A percentile compares a stretch with the other conserved stretches of the same genome.
These are phyloP conservation scores for Sporothrix pseudoabietina DNA, from an alignment of 2,329 filamentous ascomycete species.

Conservation along the genomic window DNA sequence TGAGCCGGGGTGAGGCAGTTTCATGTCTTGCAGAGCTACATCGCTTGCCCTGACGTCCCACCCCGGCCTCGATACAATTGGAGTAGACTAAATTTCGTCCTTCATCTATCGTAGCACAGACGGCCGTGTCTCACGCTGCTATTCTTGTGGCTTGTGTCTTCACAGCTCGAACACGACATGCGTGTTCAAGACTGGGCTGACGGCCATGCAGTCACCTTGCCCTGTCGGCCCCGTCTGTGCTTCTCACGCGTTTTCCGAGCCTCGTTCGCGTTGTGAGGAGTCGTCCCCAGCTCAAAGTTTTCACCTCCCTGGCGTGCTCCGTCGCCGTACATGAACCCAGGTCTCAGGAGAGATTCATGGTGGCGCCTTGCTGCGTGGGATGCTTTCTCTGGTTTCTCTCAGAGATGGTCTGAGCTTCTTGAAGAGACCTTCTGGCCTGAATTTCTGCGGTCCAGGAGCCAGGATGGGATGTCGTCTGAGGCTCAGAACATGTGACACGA, in stretches of 20 bases:
- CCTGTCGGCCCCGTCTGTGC: constrained; percentile 1
- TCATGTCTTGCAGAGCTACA: not conserved
- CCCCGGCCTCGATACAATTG: too few species aligned
- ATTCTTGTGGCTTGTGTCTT: not conserved
- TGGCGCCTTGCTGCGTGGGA: constrained; percentile 15
- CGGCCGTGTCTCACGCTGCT: not conserved
- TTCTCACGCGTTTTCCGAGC: constrained; percentile 18
- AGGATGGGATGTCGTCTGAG: not conserved
- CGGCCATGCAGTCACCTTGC: constrained; percentile 3
- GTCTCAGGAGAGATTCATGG: not conserved
- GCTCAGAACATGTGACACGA: constrained; percentile 18
- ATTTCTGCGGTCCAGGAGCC: not conserved
- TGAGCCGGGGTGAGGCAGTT: not conserved
- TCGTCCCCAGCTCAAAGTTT: not conserved
- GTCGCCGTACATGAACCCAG: constrained; percentile 13
- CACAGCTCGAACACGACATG: constrained; percentile 5
- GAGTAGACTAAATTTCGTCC: too few species aligned
- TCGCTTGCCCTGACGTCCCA: too few species aligned
- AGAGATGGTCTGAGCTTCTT: constrained; percentile 6
- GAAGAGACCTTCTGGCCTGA: not conserved
- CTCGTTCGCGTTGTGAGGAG: not conserved
- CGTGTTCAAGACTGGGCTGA: constrained; percentile 5
- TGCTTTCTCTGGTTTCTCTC: not conserved
- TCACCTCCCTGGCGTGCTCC: constrained; percentile 22
- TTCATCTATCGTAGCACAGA: not conserved